phyloP scores from a whole-genome alignment of 768 basidiomycete species.

The Lentinus brumalis region DNA sequence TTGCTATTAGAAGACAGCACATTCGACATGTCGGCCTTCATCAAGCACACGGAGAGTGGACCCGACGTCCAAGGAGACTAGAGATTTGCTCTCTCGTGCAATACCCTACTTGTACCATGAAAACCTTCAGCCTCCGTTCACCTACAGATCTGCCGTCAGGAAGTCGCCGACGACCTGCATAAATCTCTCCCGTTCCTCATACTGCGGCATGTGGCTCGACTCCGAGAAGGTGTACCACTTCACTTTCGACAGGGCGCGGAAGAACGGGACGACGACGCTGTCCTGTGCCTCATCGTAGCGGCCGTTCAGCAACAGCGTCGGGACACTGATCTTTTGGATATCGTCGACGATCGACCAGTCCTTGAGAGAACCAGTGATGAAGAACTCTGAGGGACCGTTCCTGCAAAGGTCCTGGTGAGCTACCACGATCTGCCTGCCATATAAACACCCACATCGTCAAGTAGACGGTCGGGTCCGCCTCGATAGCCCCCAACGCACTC shows the following conservation, averaged over 20 bases:
- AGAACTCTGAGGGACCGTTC: slow-evolving; percentile 38
- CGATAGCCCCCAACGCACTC: slow-evolving; percentile 26
- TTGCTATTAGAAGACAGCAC: background rate
- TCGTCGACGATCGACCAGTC: slow-evolving; percentile 31
- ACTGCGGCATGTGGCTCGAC: slow-evolving; percentile 33
- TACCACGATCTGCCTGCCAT: too few species aligned
- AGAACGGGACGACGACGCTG: slow-evolving; percentile 27
- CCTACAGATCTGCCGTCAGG: background rate
- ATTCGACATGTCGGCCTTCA: slow-evolving; percentile 17
- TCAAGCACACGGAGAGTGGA: slow-evolving; percentile 13
- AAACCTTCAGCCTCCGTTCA: background rate
- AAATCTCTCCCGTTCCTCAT: slow-evolving; percentile 32
- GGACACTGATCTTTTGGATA: slow-evolving; percentile 27
- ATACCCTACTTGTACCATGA: background rate
- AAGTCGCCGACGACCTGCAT: slow-evolving; percentile 37
- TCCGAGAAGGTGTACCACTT: slow-evolving; percentile 34
- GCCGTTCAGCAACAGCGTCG: slow-evolving; percentile 34
- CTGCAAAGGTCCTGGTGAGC: slow-evolving; percentile 2
- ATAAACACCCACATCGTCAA: slow-evolving; percentile 31
- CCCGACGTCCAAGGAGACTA: too few species aligned
- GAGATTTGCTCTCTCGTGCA: too few species aligned
- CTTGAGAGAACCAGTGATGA: slow-evolving; percentile 37
- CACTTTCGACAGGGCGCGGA: slow-evolving; percentile 25
- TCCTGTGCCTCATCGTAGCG: slow-evolving; percentile 34
- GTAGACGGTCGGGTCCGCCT: slow-evolving; percentile 40